These are phyloP conservation scores for Fusarium goolgardi DNA, from an alignment of 2,329 filamentous ascomycete species.

Conservation along the genomic window DNA sequence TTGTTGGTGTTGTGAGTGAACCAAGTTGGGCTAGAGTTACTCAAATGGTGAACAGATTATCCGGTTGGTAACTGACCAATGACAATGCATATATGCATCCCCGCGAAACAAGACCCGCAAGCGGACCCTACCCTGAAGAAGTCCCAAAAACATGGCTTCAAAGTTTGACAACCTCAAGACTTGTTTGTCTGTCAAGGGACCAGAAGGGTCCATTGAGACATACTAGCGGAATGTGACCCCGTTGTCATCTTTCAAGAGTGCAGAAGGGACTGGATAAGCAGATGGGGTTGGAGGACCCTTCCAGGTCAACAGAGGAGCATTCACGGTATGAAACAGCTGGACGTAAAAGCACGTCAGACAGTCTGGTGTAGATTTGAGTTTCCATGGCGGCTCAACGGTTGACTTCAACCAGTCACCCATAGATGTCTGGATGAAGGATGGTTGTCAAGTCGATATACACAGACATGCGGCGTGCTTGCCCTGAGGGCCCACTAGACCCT, in stretches of 20 bases:
- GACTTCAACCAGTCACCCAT: constrained; percentile 19
- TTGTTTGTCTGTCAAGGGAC: constrained; percentile 6
- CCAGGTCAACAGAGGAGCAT: not conserved
- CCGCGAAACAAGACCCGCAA: constrained; percentile 30
- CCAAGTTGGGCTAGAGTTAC: constrained; percentile 14
- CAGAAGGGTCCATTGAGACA: constrained; percentile 13
- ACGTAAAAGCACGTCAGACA: not conserved
- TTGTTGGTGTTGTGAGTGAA: constrained; percentile 16
- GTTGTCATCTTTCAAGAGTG: not conserved
- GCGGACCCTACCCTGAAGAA: constrained; percentile 35
- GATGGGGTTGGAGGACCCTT: not conserved
- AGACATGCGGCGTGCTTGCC: not conserved
- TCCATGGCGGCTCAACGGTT: not conserved
- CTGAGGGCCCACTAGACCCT: constrained; percentile 12
- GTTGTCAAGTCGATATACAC: not conserved
- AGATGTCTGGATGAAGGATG: not conserved
- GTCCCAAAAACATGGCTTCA: constrained; percentile 3
- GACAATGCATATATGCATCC: constrained; percentile 22
- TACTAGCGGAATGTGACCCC: not conserved
- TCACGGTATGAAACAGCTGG: not conserved
- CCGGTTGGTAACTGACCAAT: constrained; percentile 32
- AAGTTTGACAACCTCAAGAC: constrained; percentile 9
- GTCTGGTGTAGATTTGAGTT: not conserved
- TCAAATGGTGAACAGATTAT: constrained; percentile 10
- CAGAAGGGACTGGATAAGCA: not conserved